Percentiles rank a stretch among this genome's conserved stretches.
These are phyloP conservation scores for Panaeolus cyanescens DNA, from an alignment of 768 basidiomycete species.

Conservation along the genomic window DNA sequence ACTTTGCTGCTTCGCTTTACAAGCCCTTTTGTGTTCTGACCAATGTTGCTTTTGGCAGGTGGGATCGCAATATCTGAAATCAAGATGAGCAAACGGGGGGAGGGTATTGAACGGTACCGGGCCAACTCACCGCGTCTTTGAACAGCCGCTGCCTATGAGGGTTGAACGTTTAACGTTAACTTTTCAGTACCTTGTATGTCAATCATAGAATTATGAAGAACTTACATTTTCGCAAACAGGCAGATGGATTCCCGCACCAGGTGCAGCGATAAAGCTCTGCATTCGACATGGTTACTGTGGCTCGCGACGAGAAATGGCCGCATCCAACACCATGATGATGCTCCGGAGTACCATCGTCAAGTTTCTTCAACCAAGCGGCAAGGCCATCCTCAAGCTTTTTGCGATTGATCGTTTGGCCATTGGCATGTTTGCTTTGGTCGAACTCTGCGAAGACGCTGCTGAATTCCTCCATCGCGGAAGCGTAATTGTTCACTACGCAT, in stretches of 20 bases:
- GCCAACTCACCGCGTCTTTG: conserved; percentile 19
- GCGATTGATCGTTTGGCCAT: conserved; percentile 25
- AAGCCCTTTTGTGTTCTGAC: no score
- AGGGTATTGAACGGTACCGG: neutral
- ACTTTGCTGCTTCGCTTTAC: no score
- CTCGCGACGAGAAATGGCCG: conserved; percentile 33
- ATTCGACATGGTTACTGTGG: conserved; percentile 47
- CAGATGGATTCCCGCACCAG: conserved; percentile 62
- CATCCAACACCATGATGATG: conserved; percentile 21
- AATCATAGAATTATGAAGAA: neutral
- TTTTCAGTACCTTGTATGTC: neutral
- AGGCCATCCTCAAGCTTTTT: conserved; percentile 58
- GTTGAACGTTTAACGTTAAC: no score
- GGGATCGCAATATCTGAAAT: conserved; percentile 22
- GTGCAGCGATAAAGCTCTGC: conserved; percentile 62
- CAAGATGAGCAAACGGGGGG: neutral
- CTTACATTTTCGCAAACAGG: conserved; percentile 23
- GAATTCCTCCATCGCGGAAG: conserved; percentile 49
- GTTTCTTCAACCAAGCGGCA: conserved; percentile 54
- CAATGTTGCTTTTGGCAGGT: no score
- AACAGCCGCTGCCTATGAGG: conserved; percentile 24
- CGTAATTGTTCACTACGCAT: conserved; percentile 49
- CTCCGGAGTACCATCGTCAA: conserved; percentile 33
- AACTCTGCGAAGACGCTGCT: conserved; percentile 40
- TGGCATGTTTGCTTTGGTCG: conserved; percentile 26